Percentiles rank a stretch among this genome's conserved stretches.
These are phyloP conservation scores for Xylaria polymorpha DNA, from an alignment of 2,329 filamentous ascomycete genomes.

Conservation along the genomic window DNA sequence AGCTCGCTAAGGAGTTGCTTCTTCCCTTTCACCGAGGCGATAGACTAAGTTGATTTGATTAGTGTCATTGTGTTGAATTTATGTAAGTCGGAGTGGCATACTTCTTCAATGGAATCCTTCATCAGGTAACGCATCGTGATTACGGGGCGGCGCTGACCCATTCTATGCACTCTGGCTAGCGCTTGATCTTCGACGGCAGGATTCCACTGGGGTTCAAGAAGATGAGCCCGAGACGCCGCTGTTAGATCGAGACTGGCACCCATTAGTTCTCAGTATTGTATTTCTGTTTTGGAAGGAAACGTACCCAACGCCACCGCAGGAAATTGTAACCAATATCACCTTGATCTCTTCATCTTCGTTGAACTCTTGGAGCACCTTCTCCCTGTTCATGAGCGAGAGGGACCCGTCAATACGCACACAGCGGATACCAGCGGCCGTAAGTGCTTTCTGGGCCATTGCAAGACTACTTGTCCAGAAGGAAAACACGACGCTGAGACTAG, in stretches of 20 bases:
- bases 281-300: slow-evolving; percentile 1
- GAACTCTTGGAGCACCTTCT: slow-evolving; percentile 39
- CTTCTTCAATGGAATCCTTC: slow-evolving; percentile 25
- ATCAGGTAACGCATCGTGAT: slow-evolving; percentile 15
- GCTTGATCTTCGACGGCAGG: slow-evolving; percentile 24
- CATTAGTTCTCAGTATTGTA: slow-evolving; percentile 1
- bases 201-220: slow-evolving; percentile 29
- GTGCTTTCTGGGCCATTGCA: slow-evolving; percentile 44
- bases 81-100: background rate
- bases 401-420: slow-evolving; percentile 48
- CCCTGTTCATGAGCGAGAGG: slow-evolving; percentile 42
- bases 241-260: slow-evolving; percentile 19
- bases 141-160: slow-evolving; percentile 12
- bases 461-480: slow-evolving; percentile 52
- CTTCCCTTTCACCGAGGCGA: slow-evolving; percentile 17
- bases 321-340: slow-evolving; percentile 48
- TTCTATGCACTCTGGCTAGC: slow-evolving; percentile 10
- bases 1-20: slow-evolving; percentile 15
- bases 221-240: slow-evolving; percentile 12
- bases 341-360: slow-evolving; percentile 13
- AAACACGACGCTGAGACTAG: slow-evolving; percentile 49
- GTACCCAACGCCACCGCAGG: slow-evolving; percentile 52
- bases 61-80: background rate
- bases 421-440: slow-evolving; percentile 40
- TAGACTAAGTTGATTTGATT: slow-evolving; percentile 10